Conservation (phyloP, 2,329 filamentous ascomycete genomes). For the Coniochaeta sp. region DNA sequence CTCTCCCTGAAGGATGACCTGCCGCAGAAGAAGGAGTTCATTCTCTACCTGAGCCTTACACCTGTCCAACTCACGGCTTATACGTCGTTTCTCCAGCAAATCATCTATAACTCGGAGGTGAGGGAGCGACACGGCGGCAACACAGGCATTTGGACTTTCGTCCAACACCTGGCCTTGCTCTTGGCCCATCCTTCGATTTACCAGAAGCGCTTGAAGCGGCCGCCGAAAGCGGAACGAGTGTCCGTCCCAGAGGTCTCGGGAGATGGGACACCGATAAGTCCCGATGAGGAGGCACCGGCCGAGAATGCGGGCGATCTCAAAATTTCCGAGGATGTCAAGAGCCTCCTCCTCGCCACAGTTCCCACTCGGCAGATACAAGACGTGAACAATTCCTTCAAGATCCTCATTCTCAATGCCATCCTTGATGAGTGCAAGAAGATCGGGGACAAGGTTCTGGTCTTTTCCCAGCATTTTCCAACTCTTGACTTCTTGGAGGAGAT, state of each 20-base stretch:
- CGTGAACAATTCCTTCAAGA: conserved; percentile 57
- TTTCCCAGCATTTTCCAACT: conserved; percentile 65
- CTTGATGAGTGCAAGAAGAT: conserved; percentile 53
- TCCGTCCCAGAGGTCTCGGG: not conserved
- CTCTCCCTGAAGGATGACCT: conserved; percentile 56
- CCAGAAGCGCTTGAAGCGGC: conserved; percentile 23
- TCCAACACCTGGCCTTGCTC: conserved; percentile 39
- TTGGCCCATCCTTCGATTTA: conserved; percentile 47
- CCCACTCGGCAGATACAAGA: conserved; percentile 33
- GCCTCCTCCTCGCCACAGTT: conserved; percentile 27
- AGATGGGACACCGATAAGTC: not conserved
- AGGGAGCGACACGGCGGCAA: conserved; percentile 7
- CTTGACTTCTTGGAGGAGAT: conserved; percentile 61
- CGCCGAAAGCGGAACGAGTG: not conserved
- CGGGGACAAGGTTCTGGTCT: conserved; percentile 73
- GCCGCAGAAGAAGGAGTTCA: conserved; percentile 73
- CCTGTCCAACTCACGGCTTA: conserved; percentile 60
- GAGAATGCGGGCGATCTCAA: conserved; percentile 4
- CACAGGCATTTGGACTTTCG: conserved; percentile 23
- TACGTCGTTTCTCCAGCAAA: conserved; percentile 29
- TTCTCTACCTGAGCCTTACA: conserved; percentile 68
- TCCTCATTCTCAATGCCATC: conserved; percentile 60
- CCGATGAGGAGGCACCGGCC: not conserved
- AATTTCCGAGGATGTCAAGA: conserved; percentile 23
- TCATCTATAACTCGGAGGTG: conserved; percentile 5